Evolutionary conservation across 2,329 filamentous ascomycete species (phyloP).

Genomic region (Pseudogymnoascus sp.): DNA sequence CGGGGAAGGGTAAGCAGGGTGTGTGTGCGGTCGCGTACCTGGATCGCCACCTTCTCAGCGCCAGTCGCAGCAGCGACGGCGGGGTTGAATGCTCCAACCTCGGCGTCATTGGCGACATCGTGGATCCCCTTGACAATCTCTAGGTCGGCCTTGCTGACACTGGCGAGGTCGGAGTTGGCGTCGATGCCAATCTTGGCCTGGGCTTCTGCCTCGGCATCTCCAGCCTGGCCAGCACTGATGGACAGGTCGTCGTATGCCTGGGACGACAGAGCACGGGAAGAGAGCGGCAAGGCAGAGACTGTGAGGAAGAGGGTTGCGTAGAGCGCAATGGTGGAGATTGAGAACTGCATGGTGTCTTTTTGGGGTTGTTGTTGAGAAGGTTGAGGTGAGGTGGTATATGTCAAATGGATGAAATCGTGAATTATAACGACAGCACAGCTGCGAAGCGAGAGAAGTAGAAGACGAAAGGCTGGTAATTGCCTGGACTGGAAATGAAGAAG

Average conservation of each 20-base stretch:
- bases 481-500: conserved; percentile 14
- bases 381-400: not conserved
- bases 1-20: not conserved
- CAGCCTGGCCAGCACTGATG: conserved; percentile 38
- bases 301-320: not conserved
- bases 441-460: not conserved
- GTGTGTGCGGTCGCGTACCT: conserved; percentile 25
- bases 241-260: conserved; percentile 37
- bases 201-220: conserved; percentile 37
- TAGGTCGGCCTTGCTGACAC: conserved; percentile 39
- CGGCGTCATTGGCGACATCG: conserved; percentile 43
- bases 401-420: not conserved
- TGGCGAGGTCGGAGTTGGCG: conserved; percentile 33
- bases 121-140: conserved; percentile 43
- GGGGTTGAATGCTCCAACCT: conserved; percentile 43
- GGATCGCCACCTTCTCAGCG: conserved; percentile 37
- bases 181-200: conserved; percentile 33
- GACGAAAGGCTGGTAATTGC: not conserved
- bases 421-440: not conserved
- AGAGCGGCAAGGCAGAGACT: conserved; percentile 5
- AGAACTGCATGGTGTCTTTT: not conserved
- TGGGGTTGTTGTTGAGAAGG: not conserved
- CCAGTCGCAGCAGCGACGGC: conserved; percentile 41
- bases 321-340: conserved; percentile 1
- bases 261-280: conserved; percentile 22